Evolutionary conservation across 2,329 filamentous ascomycete species (phyloP).

Genomic region (Knufia fluminis): DNA sequence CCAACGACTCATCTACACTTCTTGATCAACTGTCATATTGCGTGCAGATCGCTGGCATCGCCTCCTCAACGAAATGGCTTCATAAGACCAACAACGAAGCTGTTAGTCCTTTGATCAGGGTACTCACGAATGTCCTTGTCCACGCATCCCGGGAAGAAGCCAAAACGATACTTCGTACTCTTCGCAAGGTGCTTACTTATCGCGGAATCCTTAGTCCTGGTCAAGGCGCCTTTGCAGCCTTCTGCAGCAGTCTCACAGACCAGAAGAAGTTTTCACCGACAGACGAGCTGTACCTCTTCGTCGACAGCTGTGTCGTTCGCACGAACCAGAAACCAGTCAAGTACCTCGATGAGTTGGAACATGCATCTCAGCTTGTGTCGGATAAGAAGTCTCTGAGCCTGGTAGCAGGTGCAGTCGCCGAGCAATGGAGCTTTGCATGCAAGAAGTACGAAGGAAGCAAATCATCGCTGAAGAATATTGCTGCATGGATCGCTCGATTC

Average conservation of each 20-base stretch:
- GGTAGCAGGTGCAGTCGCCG: conserved; percentile 58
- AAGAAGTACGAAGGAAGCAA: conserved; percentile 41
- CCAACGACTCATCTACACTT: conserved; percentile 42
- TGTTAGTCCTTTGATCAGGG: conserved; percentile 1
- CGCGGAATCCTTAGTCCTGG: conserved; percentile 30
- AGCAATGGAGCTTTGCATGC: conserved; percentile 66
- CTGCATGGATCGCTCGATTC: conserved; percentile 50
- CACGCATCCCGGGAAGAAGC: not conserved
- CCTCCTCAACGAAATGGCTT: conserved; percentile 85
- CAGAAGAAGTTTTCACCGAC: conserved; percentile 27
- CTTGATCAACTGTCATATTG: conserved; percentile 74
- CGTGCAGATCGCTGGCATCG: conserved; percentile 68
- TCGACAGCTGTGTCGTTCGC: conserved; percentile 74
- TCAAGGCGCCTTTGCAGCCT: conserved; percentile 29
- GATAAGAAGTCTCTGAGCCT: conserved; percentile 34
- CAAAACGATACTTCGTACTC: not conserved
- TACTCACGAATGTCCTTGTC: not conserved
- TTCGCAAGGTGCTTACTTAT: conserved; percentile 28
- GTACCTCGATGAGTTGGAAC: conserved; percentile 51
- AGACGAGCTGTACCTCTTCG: conserved; percentile 53
- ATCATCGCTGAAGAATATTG: conserved; percentile 39
- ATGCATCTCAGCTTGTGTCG: conserved; percentile 26
- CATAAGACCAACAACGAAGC: conserved; percentile 44
- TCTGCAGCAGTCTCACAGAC: conserved; percentile 31
- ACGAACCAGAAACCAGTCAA: conserved; percentile 72